These are phyloP conservation scores for Zelopaecilomyces penicillatus DNA, from an alignment of 2,329 filamentous ascomycete genomes.

Conservation along the genomic window DNA sequence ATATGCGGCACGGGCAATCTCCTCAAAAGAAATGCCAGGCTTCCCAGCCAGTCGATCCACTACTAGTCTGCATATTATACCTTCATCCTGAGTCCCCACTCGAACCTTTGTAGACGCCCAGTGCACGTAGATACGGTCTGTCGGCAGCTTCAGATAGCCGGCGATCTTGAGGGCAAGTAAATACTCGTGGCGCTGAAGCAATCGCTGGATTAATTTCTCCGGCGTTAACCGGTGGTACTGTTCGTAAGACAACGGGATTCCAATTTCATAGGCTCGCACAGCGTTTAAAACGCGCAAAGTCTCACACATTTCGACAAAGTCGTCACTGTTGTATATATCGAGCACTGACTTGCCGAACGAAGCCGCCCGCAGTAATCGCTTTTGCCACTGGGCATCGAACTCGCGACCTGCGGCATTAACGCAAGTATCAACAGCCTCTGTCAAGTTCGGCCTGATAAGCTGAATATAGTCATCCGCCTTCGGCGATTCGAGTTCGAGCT, in stretches of 20 bases:
- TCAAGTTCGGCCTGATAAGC: constrained; percentile 76
- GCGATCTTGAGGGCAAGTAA: constrained; percentile 82
- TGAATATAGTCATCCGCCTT: constrained; percentile 98
- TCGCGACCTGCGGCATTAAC: constrained; percentile 90
- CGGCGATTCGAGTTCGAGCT: constrained; percentile 86
- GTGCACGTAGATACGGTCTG: constrained; percentile 87
- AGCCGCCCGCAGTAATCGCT: constrained; percentile 87
- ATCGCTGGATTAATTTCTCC: constrained; percentile 74
- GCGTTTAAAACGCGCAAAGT: constrained; percentile 87
- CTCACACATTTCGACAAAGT: constrained; percentile 98
- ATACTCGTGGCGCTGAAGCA: constrained; percentile 87
- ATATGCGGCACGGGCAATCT: constrained; percentile 86
- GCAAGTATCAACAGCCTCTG: constrained; percentile 88
- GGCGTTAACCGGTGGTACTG: constrained; percentile 88
- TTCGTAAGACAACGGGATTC: constrained; percentile 83
- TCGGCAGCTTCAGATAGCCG: constrained; percentile 75
- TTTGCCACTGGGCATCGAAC: constrained; percentile 86
- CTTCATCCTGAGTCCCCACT: constrained; percentile 74
- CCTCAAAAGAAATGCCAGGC: constrained; percentile 88
- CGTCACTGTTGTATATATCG: constrained; percentile 94
- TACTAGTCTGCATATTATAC: constrained; percentile 75
- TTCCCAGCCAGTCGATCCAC: constrained; percentile 82
- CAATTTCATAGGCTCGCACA: constrained; percentile 82
- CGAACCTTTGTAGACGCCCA: constrained; percentile 96
- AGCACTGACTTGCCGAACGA: constrained; percentile 97